A percentile compares a stretch with the other conserved stretches of the same genome.
phyloP scores from a whole-genome alignment of 2,329 filamentous ascomycete genomes.

The Fusarium floridanum region DNA sequence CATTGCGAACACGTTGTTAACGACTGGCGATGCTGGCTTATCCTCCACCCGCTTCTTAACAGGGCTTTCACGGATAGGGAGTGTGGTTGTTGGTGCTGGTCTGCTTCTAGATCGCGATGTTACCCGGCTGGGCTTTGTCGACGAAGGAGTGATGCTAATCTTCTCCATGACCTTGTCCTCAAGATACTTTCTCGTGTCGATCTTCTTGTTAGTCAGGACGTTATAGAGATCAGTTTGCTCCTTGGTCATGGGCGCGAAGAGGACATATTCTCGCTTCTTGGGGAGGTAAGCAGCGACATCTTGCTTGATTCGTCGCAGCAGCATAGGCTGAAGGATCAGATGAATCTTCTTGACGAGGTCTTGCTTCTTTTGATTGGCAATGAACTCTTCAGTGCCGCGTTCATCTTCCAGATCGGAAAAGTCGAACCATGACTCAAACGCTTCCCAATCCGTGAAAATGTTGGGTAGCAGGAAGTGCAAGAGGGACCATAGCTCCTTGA shows the following conservation, averaged over 20 bases:
- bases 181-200: conserved; percentile 79
- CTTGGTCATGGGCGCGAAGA: conserved; percentile 91
- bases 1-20: conserved; percentile 66
- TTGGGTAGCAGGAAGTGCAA: conserved; percentile 92
- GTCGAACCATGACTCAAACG: conserved; percentile 97
- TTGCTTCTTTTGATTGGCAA: conserved; percentile 77
- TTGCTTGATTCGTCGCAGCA: conserved; percentile 89
- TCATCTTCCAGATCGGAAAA: conserved; percentile 93
- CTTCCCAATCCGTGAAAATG: conserved; percentile 93
- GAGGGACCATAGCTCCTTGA: conserved; percentile 95
- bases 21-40: conserved; percentile 23
- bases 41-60: conserved; percentile 47
- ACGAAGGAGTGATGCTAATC: conserved; percentile 56
- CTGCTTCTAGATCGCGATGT: conserved; percentile 57
- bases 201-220: conserved; percentile 67
- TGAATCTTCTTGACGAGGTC: conserved; percentile 80
- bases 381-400: conserved; percentile 80
- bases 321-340: conserved; percentile 89
- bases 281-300: conserved; percentile 94
- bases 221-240: conserved; percentile 94
- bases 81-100: conserved; percentile 34
- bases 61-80: conserved; percentile 55
- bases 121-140: conserved; percentile 49
- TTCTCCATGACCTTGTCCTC: conserved; percentile 82
- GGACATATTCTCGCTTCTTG: conserved; percentile 95